phyloP scores from a whole-genome alignment of 805 yeast genomes.

The Saccharomycopsis synnaedendra region DNA sequence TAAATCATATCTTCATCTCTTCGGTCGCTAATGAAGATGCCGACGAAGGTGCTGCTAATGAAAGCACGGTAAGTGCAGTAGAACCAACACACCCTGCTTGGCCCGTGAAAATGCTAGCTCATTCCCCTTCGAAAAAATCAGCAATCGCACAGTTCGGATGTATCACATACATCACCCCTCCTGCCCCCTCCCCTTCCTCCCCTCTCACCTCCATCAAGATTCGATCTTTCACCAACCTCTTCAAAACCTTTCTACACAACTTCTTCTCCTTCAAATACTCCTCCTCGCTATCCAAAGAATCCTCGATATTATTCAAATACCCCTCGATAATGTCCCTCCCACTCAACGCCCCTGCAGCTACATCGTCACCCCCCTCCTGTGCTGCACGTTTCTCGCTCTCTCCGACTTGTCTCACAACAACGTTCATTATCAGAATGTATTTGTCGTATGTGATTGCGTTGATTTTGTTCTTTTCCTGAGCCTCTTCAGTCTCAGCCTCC shows the following conservation, averaged over 20 bases:
- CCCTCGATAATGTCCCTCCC: slow-evolving; percentile 64
- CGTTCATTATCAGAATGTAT: slow-evolving; percentile 74
- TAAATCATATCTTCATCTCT: too few species aligned
- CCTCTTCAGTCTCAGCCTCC: background rate
- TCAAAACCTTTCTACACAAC: slow-evolving; percentile 68
- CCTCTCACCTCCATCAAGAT: slow-evolving; percentile 54
- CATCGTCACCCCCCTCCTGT: slow-evolving; percentile 18
- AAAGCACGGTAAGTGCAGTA: too few species aligned
- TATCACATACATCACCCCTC: slow-evolving; percentile 31
- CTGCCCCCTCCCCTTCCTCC: slow-evolving; percentile 18
- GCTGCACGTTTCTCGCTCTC: slow-evolving; percentile 35
- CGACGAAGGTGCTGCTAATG: too few species aligned
- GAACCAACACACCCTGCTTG: too few species aligned
- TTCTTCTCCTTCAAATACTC: slow-evolving; percentile 62
- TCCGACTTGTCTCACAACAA: slow-evolving; percentile 57
- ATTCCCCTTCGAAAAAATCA: slow-evolving; percentile 29
- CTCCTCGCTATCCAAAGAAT: slow-evolving; percentile 54
- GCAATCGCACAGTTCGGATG: slow-evolving; percentile 82
- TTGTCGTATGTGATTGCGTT: slow-evolving; percentile 71
- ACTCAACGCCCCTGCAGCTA: slow-evolving; percentile 47
- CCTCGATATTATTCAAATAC: slow-evolving; percentile 68
- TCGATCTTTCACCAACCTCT: slow-evolving; percentile 73
- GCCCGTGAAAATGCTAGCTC: too few species aligned
- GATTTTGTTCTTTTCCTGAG: slow-evolving; percentile 18
- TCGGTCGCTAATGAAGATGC: too few species aligned